These are phyloP conservation scores for Penicillium desertorum DNA, from an alignment of 495 filamentous ascomycete species.

Conservation along the genomic window DNA sequence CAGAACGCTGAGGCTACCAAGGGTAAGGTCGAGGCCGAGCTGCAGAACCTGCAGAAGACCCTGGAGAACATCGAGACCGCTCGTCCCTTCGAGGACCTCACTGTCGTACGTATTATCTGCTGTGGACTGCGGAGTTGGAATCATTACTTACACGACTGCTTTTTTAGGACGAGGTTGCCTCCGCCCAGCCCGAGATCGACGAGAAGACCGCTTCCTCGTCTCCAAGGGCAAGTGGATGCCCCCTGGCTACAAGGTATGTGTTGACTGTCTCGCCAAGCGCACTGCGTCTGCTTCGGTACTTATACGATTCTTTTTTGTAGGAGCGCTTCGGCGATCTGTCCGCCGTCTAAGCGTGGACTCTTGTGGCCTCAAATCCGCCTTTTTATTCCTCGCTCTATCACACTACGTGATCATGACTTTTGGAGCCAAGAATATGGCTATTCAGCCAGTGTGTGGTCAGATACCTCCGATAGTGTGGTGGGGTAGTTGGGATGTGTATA, in stretches of 20 bases:
- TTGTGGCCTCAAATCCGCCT: slow-evolving; percentile 26
- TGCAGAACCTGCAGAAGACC: slow-evolving; percentile 88
- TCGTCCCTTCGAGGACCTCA: slow-evolving; percentile 94
- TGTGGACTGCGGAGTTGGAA: not conserved
- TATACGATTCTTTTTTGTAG: slow-evolving; percentile 43
- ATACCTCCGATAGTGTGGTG: slow-evolving; percentile 27
- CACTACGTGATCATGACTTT: slow-evolving; percentile 39
- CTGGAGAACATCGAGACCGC: slow-evolving; percentile 96
- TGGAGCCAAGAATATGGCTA: slow-evolving; percentile 35
- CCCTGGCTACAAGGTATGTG: slow-evolving; percentile 93
- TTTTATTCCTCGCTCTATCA: slow-evolving; percentile 41
- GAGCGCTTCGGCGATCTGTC: slow-evolving; percentile 99
- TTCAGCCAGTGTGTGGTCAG: slow-evolving; percentile 25
- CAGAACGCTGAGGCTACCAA: slow-evolving; percentile 97
- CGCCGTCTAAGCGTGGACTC: slow-evolving; percentile 64
- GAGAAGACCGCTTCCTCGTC: slow-evolving; percentile 88
- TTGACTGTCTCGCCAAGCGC: not conserved
- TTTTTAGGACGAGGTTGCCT: slow-evolving; percentile 87
- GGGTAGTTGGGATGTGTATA: slow-evolving; percentile 46
- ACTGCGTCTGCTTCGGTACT: not conserved
- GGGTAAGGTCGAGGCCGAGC: slow-evolving; percentile 87
- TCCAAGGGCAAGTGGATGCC: slow-evolving; percentile 96
- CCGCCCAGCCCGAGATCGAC: slow-evolving; percentile 92
- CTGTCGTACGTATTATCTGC: slow-evolving; percentile 73
- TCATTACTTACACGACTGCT: slow-evolving; percentile 18